A percentile compares a stretch with the other conserved stretches of the same genome.
These are phyloP conservation scores for Staphylotrichum longicolle DNA, from an alignment of 495 filamentous ascomycete genomes.

Conservation along the genomic window DNA sequence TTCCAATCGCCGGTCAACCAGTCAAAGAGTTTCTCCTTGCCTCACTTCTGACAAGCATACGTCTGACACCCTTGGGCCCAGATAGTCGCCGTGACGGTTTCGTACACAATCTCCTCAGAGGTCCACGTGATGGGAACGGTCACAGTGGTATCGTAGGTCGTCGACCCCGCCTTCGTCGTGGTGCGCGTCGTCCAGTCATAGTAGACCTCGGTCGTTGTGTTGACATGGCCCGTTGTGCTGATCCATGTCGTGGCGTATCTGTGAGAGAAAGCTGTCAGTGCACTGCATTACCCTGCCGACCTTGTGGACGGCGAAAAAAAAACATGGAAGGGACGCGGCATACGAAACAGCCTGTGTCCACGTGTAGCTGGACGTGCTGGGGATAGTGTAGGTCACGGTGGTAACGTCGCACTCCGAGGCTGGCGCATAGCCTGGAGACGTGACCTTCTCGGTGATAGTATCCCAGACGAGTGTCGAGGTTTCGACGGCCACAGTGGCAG, in stretches of 20 bases:
- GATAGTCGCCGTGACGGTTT: slow-evolving; percentile 1
- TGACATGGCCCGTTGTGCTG: slow-evolving; percentile 2
- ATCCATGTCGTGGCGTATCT: slow-evolving; percentile 10
- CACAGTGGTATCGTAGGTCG: neutral
- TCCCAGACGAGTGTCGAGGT: neutral
- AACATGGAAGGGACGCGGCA: neutral
- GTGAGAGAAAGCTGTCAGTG: neutral
- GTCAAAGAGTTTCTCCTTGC: too few species aligned
- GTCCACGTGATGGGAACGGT: neutral
- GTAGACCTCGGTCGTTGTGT: neutral
- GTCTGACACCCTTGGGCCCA: slow-evolving; percentile 7
- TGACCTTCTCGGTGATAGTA: neutral
- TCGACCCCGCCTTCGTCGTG: neutral
- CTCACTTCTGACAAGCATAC: slow-evolving; percentile 1
- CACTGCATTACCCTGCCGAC: too few species aligned
- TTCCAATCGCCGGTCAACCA: too few species aligned
- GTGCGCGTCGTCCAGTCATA: neutral
- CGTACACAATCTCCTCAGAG: neutral
- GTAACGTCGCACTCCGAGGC: neutral
- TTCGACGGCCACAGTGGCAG: neutral
- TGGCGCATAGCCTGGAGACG: slow-evolving; percentile 7
- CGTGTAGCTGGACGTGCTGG: slow-evolving; percentile 5
- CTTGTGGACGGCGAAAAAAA: too few species aligned
- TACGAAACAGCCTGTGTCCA: neutral
- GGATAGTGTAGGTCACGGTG: slow-evolving; percentile 8